Percentiles rank a stretch among this genome's conserved stretches.
phyloP scores from a whole-genome alignment of 2,329 filamentous ascomycete genomes.

The Penicillium sp. region DNA sequence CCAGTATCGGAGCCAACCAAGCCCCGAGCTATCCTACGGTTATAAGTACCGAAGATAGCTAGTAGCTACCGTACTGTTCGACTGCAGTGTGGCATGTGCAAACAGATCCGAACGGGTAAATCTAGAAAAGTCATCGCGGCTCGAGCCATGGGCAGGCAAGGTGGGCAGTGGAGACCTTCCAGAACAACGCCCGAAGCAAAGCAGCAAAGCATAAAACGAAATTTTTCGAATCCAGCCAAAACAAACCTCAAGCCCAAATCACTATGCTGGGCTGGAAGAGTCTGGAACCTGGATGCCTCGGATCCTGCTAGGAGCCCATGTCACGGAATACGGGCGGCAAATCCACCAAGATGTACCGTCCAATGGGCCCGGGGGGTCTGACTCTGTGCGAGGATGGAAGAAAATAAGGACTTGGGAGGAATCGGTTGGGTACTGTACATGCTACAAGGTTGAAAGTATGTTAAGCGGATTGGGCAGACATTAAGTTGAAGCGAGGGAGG shows the following conservation, averaged over 20 bases:
- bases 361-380: background rate
- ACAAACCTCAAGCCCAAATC: background rate
- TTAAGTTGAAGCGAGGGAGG: conserved; percentile 15
- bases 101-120: conserved; percentile 21
- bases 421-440: background rate
- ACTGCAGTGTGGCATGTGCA: background rate
- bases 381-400: background rate
- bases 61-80: too few relatives aligned
- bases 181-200: conserved; percentile 19
- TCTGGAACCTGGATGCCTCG: conserved; percentile 8
- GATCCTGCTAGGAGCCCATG: conserved; percentile 1
- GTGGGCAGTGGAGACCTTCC: conserved; percentile 19
- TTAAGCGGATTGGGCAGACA: background rate
- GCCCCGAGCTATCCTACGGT: background rate
- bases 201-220: background rate
- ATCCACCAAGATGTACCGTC: background rate
- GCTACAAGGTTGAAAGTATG: background rate
- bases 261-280: background rate
- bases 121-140: conserved; percentile 8
- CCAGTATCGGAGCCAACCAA: background rate
- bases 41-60: too few relatives aligned
- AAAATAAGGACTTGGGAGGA: background rate
- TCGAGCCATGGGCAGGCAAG: conserved; percentile 1
- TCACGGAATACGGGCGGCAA: conserved; percentile 7
- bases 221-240: background rate